A percentile compares a stretch with the other conserved stretches of the same genome.
Conservation (phyloP, 257 asterid species). For the Fraxinus cuspidata region DNA sequence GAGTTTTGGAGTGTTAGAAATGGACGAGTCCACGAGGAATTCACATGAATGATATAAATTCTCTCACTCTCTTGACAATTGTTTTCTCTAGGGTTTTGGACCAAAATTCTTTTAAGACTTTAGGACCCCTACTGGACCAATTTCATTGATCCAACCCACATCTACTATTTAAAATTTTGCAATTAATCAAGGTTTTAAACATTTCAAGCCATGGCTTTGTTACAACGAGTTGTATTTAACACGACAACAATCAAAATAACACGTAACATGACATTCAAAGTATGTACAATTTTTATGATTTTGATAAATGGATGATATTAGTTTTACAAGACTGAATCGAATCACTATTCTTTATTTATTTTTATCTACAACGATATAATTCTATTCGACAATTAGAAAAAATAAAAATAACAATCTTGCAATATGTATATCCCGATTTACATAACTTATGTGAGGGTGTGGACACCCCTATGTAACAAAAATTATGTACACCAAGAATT, state of each 20-base stretch:
- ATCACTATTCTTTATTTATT: not conserved
- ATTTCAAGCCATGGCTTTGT: not conserved
- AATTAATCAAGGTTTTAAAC: not conserved
- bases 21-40: conserved; percentile 36
- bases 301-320: too few relatives aligned
- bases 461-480: too few relatives aligned
- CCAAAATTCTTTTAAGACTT: conserved; percentile 24
- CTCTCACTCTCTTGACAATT: conserved; percentile 18
- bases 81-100: conserved; percentile 23
- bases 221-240: too few relatives aligned
- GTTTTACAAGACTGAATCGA: not conserved
- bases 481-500: too few relatives aligned
- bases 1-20: conserved; percentile 13
- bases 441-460: too few relatives aligned
- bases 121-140: conserved; percentile 42
- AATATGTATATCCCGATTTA: too few relatives aligned
- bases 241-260: too few relatives aligned
- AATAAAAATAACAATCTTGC: too few relatives aligned
- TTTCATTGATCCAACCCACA: not conserved
- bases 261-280: too few relatives aligned
- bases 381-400: not conserved
- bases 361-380: too few relatives aligned
- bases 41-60: conserved; percentile 38
- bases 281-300: too few relatives aligned
- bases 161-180: not conserved